A percentile compares a stretch with the other conserved stretches of the same genome.
phyloP scores from a whole-genome alignment of 2,329 filamentous ascomycete species.

The Aspergillus glaucus region DNA sequence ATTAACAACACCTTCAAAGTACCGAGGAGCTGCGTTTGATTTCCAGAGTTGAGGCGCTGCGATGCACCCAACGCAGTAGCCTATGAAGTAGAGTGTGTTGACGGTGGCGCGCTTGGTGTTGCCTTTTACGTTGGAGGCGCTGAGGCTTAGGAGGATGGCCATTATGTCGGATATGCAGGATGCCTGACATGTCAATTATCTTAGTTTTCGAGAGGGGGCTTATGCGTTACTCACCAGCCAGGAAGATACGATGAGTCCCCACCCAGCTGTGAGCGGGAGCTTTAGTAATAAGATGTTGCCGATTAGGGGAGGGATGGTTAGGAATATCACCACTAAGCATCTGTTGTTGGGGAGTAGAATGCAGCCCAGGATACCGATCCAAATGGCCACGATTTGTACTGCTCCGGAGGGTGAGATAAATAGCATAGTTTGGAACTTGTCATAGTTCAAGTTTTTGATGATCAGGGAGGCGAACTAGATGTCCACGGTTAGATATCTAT shows the following conservation, averaged over 20 bases:
- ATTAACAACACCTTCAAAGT: constrained; percentile 44
- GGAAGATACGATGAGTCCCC: constrained; percentile 45
- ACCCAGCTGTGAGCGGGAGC: constrained; percentile 36
- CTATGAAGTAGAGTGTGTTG: constrained; percentile 47
- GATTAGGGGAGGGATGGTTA: constrained; percentile 40
- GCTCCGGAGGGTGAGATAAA: constrained; percentile 46
- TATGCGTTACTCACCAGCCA: constrained; percentile 35
- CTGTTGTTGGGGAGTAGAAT: constrained; percentile 37
- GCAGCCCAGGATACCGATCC: constrained; percentile 39
- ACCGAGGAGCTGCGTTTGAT: constrained; percentile 30
- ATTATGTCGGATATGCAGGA: constrained; percentile 40
- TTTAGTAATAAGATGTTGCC: constrained; percentile 42
- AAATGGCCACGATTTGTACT: constrained; percentile 42
- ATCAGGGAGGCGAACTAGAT: constrained; percentile 43
- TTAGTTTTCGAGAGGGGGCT: neutral
- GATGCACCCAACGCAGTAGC: constrained; percentile 45
- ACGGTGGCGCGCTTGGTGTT: constrained; percentile 47
- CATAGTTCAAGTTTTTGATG: constrained; percentile 44
- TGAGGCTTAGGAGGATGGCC: constrained; percentile 40
- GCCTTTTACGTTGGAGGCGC: constrained; percentile 46
- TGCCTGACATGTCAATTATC: constrained; percentile 16
- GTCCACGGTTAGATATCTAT: neutral
- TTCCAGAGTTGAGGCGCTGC: constrained; percentile 45
- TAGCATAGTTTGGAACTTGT: constrained; percentile 42
- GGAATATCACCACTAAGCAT: constrained; percentile 32